Evolutionary conservation across 805 yeast genomes (phyloP), one percentile per base, ranked within the genome.

Genomic region (Saccharomycodes ludwigii): DNA sequence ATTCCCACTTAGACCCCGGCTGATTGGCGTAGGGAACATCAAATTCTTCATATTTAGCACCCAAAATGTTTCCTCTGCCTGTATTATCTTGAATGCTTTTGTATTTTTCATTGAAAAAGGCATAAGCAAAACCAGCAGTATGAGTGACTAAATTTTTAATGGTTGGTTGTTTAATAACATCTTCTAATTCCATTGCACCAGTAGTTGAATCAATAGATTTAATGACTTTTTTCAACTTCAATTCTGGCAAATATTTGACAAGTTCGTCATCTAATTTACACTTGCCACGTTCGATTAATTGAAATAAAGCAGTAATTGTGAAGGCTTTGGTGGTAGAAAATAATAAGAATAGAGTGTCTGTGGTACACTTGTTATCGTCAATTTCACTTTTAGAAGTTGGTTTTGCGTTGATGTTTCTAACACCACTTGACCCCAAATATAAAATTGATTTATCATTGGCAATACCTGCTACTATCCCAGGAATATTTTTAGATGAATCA

Each of bases 101-200:
- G 23, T 49, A 42, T 5, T 38, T 21, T 3, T 40, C 40, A 35
- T 44, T 42, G 41, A 51, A 51, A 34, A 58, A 54, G 4, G 48
- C 34, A 36, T 58, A 58, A 9, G 50, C 47, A 17, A 58, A 51
- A 11, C 63, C 63, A 11, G 61, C 48, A 3, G 63, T 58, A 33
- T 58, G 63, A n/a, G 58, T 52, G 12, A 58, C 32, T 35, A 58
- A 42, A 37, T 48, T 46, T 24, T 47, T 39, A 14, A 54, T 38
- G 22, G 61, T 54, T 24, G 54, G 46, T 21, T 47, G 40, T 11
- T 28, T 41, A 21, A 42, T 49, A 17, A 52, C 40, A 1, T 36
- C 31, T 13, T 35, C 46, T 17, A 47, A 34, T 14, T 37, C 39
- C 18, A 42, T 45, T 21, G 46, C 40, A 2, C 41, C 52, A 6